Percentiles rank a stretch among this genome's conserved stretches.
phyloP scores from a whole-genome alignment of 768 basidiomycete species.

The Boletus pseudo-olivaceus region DNA sequence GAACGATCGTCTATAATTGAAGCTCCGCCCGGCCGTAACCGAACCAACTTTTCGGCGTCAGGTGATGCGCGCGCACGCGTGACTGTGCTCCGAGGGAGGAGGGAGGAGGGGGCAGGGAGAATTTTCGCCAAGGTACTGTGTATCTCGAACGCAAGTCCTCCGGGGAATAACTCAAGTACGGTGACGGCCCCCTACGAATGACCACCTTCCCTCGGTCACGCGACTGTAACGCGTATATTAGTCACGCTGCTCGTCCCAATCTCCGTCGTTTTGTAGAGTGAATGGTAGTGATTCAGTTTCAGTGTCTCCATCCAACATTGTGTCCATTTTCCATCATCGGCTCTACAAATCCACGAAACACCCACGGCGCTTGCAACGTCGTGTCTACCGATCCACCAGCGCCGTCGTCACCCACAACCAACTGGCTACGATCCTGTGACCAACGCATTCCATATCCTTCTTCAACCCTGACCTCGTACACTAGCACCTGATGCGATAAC shows the following conservation, averaged over 20 bases:
- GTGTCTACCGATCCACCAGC: neutral
- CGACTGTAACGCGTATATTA: constrained; percentile 27
- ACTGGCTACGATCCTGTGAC: constrained; percentile 45
- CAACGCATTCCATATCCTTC: constrained; percentile 70
- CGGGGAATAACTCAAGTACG: too few species aligned
- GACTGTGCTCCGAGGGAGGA: too few species aligned
- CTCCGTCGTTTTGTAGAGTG: neutral
- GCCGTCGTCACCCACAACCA: neutral
- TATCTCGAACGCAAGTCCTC: too few species aligned
- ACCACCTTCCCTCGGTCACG: constrained; percentile 18
- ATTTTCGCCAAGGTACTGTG: too few species aligned
- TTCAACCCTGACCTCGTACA: constrained; percentile 56
- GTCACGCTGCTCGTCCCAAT: constrained; percentile 4
- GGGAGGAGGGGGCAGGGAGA: too few species aligned
- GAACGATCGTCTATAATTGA: too few species aligned
- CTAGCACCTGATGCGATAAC: constrained; percentile 58
- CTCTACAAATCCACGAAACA: constrained; percentile 62
- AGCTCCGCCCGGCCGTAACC: too few species aligned
- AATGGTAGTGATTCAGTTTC: neutral
- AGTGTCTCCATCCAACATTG: constrained; percentile 58
- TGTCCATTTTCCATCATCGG: constrained; percentile 69
- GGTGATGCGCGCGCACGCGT: too few species aligned
- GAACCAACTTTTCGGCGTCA: too few species aligned
- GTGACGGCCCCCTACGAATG: too few species aligned
- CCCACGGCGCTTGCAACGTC: constrained; percentile 38